Evolutionary conservation across 108 stramenopile genomes (phyloP), one percentile per base, ranked within the genome.

Genomic region (Poteriospumella lacustris): DNA sequence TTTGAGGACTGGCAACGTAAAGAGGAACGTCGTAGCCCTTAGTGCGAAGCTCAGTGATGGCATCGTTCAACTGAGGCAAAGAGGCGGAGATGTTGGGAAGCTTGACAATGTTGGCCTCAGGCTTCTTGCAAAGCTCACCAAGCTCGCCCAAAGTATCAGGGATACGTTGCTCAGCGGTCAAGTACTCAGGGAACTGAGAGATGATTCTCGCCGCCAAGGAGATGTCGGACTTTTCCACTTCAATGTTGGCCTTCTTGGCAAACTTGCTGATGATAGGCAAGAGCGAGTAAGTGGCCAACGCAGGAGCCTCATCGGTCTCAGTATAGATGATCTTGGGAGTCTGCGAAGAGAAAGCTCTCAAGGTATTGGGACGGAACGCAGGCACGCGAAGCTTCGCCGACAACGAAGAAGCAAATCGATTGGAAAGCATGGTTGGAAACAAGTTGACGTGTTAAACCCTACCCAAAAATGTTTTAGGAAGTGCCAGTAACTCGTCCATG

Each of bases 21-120:
- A 92, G 78, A 9, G 94, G 94, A 1, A 95, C 92, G 82, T 93
- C 90, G 83, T 90, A 95, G 36, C 94, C 94, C 84, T 95, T 95
- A 81, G 76, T 73, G 5, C 92, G 89, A 40, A 95, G 88, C 83
- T 95, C 94, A 41, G 81, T 68, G 75, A 95, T 92, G 84, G 92
- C 92, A 39, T 80, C 92, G 56, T 91, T 85, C 68, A 95, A 87
- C 81, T 95, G 94, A 60, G 92, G 92, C 34, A 91, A 83, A 24
- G 91, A 91, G 41, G 94, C 94, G 44, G 86, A 87, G 82, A 95
- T 64, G 58, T 88, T 88, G n/a, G 88, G 88, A 24, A 80, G 89
- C 88, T 80, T 89, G 79, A 83, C 42, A 67, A 83, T 79, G 75
- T 79, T 83, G 24, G 82, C 82, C 39, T 72, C 70, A 38, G 82